Evolutionary conservation across 1,284 basidiomycete genomes (phyloP), one percentile per base, ranked within the genome.

Genomic region (Papiliotrema flavescens): DNA sequence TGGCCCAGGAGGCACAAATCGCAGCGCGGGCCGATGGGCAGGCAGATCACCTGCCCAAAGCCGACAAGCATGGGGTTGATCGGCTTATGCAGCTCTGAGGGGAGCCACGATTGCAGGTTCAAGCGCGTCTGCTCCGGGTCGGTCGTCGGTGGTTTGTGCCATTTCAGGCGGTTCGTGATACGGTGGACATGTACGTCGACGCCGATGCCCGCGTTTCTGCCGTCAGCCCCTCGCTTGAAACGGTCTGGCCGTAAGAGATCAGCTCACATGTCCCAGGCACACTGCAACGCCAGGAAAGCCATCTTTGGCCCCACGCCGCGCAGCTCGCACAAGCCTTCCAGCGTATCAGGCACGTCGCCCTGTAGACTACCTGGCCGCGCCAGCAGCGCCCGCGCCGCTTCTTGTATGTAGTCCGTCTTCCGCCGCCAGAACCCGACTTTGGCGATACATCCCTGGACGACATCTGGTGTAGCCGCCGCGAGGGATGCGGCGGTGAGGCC

Each of bases 161-260:
- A 98, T 22, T 88, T 86, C 0, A 98, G 76, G 19, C 93, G 81
- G 65, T 97, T 95, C 14, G 92, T 91, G 54, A 98, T 94, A 0
- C 95, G 81, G 65, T 98, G 93, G 1, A 98, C 95, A 68, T 98
- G 93, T 0, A 91, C 88, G 65, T 98, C 95, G 0, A 98, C 94
- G 0, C 95, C 95, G 37, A 98, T 96, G 0, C 94, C 95, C n/a
- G 83, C 80, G 64, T 96, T 94, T 90, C 63, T 55, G 5, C 19
- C 23, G 26, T 24, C 35, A 19, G 26, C 13, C n/a, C n/a, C n/a
- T n/a, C n/a, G n/a, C n/a, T n/a, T n/a, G n/a, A n/a, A n/a, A n/a
- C 5, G 20, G 37, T 8, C 8, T 6, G 28, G 44, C 11, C 14
- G 28, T 6, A 9, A 13, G 40, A 42, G 40, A 20, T 11, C 35